Percentiles rank a stretch among this genome's conserved stretches.
phyloP scores from a whole-genome alignment of 1,284 basidiomycete species.

The Puccinia coronata region DNA sequence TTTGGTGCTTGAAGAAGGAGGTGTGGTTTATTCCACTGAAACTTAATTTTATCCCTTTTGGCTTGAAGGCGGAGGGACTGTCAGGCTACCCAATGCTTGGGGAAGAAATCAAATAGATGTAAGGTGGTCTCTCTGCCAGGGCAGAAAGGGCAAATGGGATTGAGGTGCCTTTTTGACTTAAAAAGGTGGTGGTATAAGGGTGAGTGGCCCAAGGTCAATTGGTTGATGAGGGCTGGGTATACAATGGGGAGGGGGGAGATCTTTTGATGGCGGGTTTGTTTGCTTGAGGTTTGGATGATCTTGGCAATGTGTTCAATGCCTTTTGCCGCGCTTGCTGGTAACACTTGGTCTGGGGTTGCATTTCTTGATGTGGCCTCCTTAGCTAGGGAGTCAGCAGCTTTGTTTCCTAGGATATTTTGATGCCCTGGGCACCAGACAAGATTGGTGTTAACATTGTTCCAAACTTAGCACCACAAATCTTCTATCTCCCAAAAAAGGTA shows the following conservation, averaged over 20 bases:
- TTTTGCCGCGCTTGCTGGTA: neutral
- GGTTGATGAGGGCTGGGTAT: neutral
- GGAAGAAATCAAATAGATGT: neutral
- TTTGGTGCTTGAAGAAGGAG: neutral
- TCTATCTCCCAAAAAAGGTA: neutral
- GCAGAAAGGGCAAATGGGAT: neutral
- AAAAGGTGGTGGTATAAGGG: neutral
- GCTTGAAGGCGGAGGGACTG: neutral
- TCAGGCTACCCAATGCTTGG: neutral
- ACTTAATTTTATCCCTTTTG: neutral
- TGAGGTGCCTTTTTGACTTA: neutral
- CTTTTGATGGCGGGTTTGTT: neutral
- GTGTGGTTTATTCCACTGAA: neutral
- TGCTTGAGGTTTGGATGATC: too few species aligned
- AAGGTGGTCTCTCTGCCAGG: neutral
- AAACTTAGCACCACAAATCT: neutral
- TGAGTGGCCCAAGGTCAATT: neutral
- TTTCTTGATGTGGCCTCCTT: neutral
- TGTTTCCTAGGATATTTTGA: neutral
- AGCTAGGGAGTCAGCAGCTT: neutral
- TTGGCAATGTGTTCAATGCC: neutral
- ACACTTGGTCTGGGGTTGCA: neutral
- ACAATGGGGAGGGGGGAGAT: neutral
- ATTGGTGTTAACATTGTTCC: neutral
- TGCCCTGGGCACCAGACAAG: slow-evolving; percentile 13